Evolutionary conservation across 495 filamentous ascomycete species (phyloP).

Genomic region (Aspergillus egyptiacus): DNA sequence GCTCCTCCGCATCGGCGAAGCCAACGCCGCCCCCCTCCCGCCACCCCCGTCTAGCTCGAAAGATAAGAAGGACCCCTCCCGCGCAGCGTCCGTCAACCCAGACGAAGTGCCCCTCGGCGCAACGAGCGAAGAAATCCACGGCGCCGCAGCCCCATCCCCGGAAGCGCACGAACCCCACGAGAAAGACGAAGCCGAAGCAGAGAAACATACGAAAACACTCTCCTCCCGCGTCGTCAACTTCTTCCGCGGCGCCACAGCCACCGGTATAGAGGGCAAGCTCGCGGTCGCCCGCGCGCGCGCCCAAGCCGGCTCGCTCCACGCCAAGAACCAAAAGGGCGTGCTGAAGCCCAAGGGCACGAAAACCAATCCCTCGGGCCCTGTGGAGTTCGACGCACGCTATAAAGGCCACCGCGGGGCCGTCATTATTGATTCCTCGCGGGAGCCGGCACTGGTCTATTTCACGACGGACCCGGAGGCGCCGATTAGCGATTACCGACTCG

Average conservation of each 20-base stretch:
- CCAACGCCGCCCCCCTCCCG: conserved; percentile 72
- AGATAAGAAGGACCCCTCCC: conserved; percentile 29
- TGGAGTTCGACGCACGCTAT: conserved; percentile 69
- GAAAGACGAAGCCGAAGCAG: conserved; percentile 22
- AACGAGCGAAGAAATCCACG: conserved; percentile 47
- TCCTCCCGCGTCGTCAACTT: conserved; percentile 55
- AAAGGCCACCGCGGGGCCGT: conserved; percentile 66
- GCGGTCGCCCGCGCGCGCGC: conserved; percentile 65
- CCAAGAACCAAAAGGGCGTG: conserved; percentile 66
- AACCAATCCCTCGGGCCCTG: conserved; percentile 51
- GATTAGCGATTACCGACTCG: conserved; percentile 29
- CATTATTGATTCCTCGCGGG: conserved; percentile 57
- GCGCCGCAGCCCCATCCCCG: conserved; percentile 19
- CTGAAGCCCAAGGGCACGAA: conserved; percentile 45
- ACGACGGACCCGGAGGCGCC: conserved; percentile 42
- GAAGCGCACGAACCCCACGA: conserved; percentile 9
- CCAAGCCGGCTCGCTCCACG: conserved; percentile 56
- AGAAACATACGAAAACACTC: conserved; percentile 33
- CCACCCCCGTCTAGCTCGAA: conserved; percentile 49
- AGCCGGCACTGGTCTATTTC: conserved; percentile 36
- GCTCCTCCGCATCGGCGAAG: conserved; percentile 78
- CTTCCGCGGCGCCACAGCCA: conserved; percentile 64
- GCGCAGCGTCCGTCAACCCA: conserved; percentile 25
- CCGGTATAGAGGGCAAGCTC: conserved; percentile 60
- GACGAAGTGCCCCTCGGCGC: conserved; percentile 42